Evolutionary conservation across 1,284 basidiomycete genomes (phyloP), one percentile per base, ranked within the genome.

Genomic region (Boletus sp.): DNA sequence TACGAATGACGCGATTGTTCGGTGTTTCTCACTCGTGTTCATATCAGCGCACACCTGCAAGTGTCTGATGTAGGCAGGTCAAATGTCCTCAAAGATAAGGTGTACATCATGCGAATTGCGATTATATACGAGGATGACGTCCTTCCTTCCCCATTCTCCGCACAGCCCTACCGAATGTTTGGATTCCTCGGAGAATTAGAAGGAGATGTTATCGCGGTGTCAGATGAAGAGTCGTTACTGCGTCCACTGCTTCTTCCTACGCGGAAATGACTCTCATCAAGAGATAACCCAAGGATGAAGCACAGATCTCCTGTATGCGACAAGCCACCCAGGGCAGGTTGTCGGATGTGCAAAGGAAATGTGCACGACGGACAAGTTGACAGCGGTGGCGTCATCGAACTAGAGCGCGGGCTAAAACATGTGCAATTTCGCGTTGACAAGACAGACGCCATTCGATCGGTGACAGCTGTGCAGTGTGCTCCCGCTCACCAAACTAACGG

Each of bases 111-210:
- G 15, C 22, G 24, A 20, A 18, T 24, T 22, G 36, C 43, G n/a
- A 60, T 63, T 33, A 52, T 48, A n/a, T 29, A 39, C 5, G 24
- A 50, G n/a, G 22, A 53, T 61, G 53, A 66, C 64, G 44, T 56
- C 35, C 27, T 8, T 53, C 35, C 27, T 52, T 31, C 42, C 18
- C 42, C n/a, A 33, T 51, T 51, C 44, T 44, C 22, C 22, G 48
- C 53, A 64, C 57, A 58, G 63, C 60, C 49, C 33, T 33, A 36
- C 16, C 15, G 37, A 49, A 39, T 36, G 36, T 56, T 24, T 42
- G 41, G 20, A 42, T 20, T 22, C 65, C 68, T 69, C 68, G 60
- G 67, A 65, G 53, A 66, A 55, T 36, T 44, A 35, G 29, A 42
- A 42, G 33, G 18, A 20, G n/a, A 18, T 22, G 56, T 67, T 65